A percentile compares a stretch with the other conserved stretches of the same genome.
These are phyloP conservation scores for Gastrolobium villosum DNA, from an alignment of 306 rosid genomes.

Conservation along the genomic window DNA sequence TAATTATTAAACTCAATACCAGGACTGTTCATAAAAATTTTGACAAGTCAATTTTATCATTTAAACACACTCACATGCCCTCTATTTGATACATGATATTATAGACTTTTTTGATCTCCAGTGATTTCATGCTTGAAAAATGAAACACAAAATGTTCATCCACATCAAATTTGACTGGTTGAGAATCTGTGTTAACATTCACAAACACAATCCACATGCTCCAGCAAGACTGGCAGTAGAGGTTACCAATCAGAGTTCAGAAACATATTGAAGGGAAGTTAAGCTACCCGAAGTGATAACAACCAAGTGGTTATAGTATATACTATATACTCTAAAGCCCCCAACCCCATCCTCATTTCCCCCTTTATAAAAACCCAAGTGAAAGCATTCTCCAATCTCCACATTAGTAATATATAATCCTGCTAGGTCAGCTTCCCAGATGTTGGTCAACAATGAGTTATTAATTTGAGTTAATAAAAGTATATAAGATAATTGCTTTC, in stretches of 20 bases:
- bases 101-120: background rate
- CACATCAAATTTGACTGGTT: background rate
- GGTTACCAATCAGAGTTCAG: slow-evolving; percentile 23
- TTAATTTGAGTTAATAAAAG: slow-evolving; percentile 25
- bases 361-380: slow-evolving; percentile 17
- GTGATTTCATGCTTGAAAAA: background rate
- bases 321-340: background rate
- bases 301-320: background rate
- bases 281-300: slow-evolving; percentile 4
- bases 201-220: slow-evolving; percentile 37
- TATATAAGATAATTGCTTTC: slow-evolving; percentile 18
- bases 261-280: background rate
- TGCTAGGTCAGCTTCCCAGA: background rate
- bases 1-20: background rate
- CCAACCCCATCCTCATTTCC: background rate
- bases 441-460: slow-evolving; percentile 9
- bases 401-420: slow-evolving; percentile 29
- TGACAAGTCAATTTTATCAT: background rate
- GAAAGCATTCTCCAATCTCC: slow-evolving; percentile 20
- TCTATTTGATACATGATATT: background rate
- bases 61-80: slow-evolving; percentile 22
- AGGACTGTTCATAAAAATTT: background rate
- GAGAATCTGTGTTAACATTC: slow-evolving; percentile 1
- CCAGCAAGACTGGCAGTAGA: slow-evolving; percentile 21
- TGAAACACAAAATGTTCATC: slow-evolving; percentile 33